Base-by-base conservation (phyloP, 495 filamentous ascomycete species). In the Podospora appendiculata region DNA sequence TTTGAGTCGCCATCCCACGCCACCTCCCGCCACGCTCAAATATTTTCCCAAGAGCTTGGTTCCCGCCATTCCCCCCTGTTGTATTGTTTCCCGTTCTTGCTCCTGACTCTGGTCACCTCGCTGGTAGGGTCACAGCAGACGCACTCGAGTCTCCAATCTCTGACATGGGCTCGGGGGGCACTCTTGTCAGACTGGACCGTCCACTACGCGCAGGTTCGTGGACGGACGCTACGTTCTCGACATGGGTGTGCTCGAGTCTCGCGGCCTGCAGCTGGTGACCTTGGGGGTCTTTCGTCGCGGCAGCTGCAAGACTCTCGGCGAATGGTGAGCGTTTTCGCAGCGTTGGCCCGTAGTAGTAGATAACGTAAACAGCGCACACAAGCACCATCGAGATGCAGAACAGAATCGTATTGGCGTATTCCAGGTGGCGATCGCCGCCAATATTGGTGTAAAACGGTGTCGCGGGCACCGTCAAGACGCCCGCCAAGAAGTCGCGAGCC, bases 401-500 rank as follows among this genome's bases (percentile, higher is more conserved):
- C 13, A 93, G 78, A 57, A 92, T 89, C 0, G 85, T 90, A 14
- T 76, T 85, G 5, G 87, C 86, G 53, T 82, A 79, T 60, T 84
- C 76, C 14, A 90, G 66, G 52, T 85, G 81, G 14, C 61, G 60
- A 12, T 52, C 51, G 11, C 52, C 61, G 41, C 83, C 84, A 57
- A 88, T 85, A 57, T 86, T 80, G 63, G 55, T 58, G 51, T 72
- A 87, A 71, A 86, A 90, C 6, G 86, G 88, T 0, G 82, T 87
- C 0, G 88, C 87, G 1, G 80, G 82, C 38, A 88, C 75, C 10
- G 88, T 89, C 33, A 89, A 72, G 8, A 89, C 76, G 73, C 89
- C 89, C 49, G 89, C 89, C 10, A 94, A 70, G 70, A 94, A 87
- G 64, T 94, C 89, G 56, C 89, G 79, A 45, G 88, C 73, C 70